Evolutionary conservation across 2,329 filamentous ascomycete species (phyloP).

Genomic region (Camptophora hylomeconis): DNA sequence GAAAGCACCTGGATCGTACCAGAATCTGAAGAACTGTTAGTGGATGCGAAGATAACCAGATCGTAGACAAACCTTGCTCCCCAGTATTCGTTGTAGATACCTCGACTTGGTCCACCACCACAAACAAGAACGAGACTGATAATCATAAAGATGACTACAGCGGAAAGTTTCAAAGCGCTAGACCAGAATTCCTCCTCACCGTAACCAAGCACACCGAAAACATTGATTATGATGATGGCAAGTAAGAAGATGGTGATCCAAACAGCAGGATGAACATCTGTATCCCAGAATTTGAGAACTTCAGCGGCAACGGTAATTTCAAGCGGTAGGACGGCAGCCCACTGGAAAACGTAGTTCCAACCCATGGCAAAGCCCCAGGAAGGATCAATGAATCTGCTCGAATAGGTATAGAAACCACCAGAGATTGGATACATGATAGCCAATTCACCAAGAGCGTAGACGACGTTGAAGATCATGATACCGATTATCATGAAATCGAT

Average conservation of each 20-base stretch:
- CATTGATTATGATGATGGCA: conserved; percentile 59
- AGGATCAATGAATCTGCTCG: conserved; percentile 81
- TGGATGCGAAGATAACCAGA: conserved; percentile 14
- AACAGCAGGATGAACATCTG: conserved; percentile 23
- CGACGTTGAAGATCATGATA: conserved; percentile 79
- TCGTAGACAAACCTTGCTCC: conserved; percentile 24
- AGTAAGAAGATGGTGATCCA: conserved; percentile 60
- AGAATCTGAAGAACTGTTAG: conserved; percentile 44
- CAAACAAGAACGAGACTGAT: conserved; percentile 8
- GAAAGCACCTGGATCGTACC: conserved; percentile 41
- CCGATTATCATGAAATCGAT: conserved; percentile 67
- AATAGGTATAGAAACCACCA: conserved; percentile 83
- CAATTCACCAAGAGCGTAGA: conserved; percentile 82
- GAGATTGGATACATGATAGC: conserved; percentile 85
- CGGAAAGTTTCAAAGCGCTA: conserved; percentile 65
- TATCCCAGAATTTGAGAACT: conserved; percentile 60
- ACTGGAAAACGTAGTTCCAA: conserved; percentile 62
- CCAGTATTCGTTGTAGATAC: conserved; percentile 19
- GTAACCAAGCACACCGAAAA: conserved; percentile 72
- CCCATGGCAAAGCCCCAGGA: conserved; percentile 36
- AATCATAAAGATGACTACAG: conserved; percentile 25
- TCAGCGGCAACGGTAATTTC: conserved; percentile 71
- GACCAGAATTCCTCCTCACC: conserved; percentile 75
- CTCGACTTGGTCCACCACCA: conserved; percentile 28
- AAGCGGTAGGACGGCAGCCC: conserved; percentile 66